These are phyloP conservation scores for Dothideomycetes sp. DNA, from an alignment of 2,329 filamentous ascomycete genomes.

Conservation along the genomic window DNA sequence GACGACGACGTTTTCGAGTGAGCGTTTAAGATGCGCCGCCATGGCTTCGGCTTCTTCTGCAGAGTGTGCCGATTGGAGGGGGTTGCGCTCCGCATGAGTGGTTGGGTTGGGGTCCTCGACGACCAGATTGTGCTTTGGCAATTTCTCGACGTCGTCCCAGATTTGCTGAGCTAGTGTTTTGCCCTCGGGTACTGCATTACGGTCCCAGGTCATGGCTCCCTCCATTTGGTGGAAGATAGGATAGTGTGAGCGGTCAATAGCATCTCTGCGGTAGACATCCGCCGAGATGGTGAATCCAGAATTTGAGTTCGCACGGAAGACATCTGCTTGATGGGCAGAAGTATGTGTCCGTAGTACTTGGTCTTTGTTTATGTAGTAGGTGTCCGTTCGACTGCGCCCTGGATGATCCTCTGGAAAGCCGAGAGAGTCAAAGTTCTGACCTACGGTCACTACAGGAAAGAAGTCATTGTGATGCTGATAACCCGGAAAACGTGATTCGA, in stretches of 20 bases:
- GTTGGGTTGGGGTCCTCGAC: slow-evolving; percentile 79
- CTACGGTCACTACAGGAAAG: slow-evolving; percentile 71
- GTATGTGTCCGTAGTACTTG: slow-evolving; percentile 89
- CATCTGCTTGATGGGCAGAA: slow-evolving; percentile 79
- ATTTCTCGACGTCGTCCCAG: slow-evolving; percentile 54
- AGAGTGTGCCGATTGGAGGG: slow-evolving; percentile 63
- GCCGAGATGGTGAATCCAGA: slow-evolving; percentile 83
- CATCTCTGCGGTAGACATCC: slow-evolving; percentile 91
- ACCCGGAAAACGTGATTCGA: slow-evolving; percentile 75
- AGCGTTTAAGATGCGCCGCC: slow-evolving; percentile 74
- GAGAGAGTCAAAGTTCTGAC: slow-evolving; percentile 93
- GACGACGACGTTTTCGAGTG: slow-evolving; percentile 79
- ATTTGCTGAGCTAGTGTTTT: slow-evolving; percentile 54
- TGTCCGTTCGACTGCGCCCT: slow-evolving; percentile 78
- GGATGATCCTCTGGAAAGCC: slow-evolving; percentile 83
- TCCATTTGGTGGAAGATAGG: slow-evolving; percentile 99
- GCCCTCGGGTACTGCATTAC: slow-evolving; percentile 41
- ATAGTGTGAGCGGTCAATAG: slow-evolving; percentile 89
- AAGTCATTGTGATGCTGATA: slow-evolving; percentile 70
- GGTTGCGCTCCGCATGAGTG: slow-evolving; percentile 68
- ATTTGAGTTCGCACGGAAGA: slow-evolving; percentile 61
- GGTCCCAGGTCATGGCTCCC: slow-evolving; percentile 81
- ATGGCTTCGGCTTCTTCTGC: slow-evolving; percentile 72
- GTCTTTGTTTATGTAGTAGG: slow-evolving; percentile 82
- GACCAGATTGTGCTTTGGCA: slow-evolving; percentile 63